phyloP scores from a whole-genome alignment of 2,329 filamentous ascomycete species.

The Lachnellula occidentalis region DNA sequence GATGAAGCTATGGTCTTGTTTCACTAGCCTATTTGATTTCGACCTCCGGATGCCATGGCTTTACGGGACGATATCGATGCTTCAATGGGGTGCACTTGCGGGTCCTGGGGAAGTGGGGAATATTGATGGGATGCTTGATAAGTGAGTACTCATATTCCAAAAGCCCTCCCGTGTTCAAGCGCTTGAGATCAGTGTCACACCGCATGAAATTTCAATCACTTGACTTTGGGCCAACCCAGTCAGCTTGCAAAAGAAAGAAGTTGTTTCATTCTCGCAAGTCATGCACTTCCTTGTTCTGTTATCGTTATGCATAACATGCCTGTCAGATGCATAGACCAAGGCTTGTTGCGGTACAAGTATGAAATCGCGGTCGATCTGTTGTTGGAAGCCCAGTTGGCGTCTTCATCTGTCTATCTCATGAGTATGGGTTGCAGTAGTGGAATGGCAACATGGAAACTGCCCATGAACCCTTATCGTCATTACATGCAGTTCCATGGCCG shows the following conservation, averaged over 20 bases:
- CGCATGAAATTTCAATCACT: constrained; percentile 57
- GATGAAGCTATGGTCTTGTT: constrained; percentile 72
- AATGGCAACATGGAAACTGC: constrained; percentile 20
- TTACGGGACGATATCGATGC: constrained; percentile 65
- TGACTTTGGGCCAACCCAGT: constrained; percentile 40
- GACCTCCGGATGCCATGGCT: constrained; percentile 88
- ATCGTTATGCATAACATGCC: constrained; percentile 28
- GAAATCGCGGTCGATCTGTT: not conserved
- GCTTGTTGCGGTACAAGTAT: not conserved
- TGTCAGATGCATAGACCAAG: constrained; percentile 8
- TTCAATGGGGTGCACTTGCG: constrained; percentile 66
- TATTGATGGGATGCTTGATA: constrained; percentile 76
- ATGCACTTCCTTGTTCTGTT: constrained; percentile 16
- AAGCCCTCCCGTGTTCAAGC: constrained; percentile 14
- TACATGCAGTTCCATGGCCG: constrained; percentile 1
- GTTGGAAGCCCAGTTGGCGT: not conserved
- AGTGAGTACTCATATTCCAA: constrained; percentile 48
- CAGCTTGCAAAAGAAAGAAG: constrained; percentile 22
- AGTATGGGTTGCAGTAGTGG: constrained; percentile 7
- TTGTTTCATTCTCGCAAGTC: constrained; percentile 17
- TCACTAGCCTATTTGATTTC: constrained; percentile 68
- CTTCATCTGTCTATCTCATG: not conserved
- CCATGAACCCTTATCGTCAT: constrained; percentile 1
- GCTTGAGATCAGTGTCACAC: constrained; percentile 29
- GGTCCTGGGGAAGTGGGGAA: constrained; percentile 72